Evolutionary conservation across 1,284 basidiomycete genomes (phyloP), one percentile per base, ranked within the genome.

Genomic region (Trichosporon asahii): DNA sequence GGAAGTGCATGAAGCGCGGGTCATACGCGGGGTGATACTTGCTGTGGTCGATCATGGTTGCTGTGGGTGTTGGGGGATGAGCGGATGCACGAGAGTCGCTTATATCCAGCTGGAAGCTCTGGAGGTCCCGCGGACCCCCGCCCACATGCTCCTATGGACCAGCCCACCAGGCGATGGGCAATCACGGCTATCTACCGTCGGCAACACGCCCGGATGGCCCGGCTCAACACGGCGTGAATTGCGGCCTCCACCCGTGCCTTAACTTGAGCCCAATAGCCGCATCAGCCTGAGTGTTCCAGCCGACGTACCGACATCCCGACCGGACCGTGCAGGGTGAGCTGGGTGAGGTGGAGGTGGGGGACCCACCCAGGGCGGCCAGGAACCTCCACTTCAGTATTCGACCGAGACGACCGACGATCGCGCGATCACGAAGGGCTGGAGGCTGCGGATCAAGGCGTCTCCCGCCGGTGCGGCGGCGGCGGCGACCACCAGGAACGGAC

Each of bases 1-100:
- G 66, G 68, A 80, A 82, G 64, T 78, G 81, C 31, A 78, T 70
- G 69, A 82, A 83, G 37, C 79, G 75, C 11, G 82, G 79, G 61
- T 79, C 71, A 65, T 79, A 66, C 0, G 77, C 76, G 0, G 83
- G 81, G 69, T 82, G 80, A 44, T 82, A 74, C 29, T 76, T 75
- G 49, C 64, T 49, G 70, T 76, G 76, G 69, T 84, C 81, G 29
- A 84, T n/a, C 57, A 61, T 61, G 4, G 29, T 61, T 2, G 9
- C 25, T n/a, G 14, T 29, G 27, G 23, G 14, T 27, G 15, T 4
- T 11, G 29, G 57, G 15, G 14, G 29, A 2, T 14, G 29, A 31
- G 29, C 25, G 18, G 27, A 61, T 18, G 57, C 57, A 31, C 27
- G 29, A 61, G 14, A 33, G 57, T n/a, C 27, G 57, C n/a, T 61